Percentiles rank a stretch among this genome's conserved stretches.
Conservation (phyloP, 2,329 filamentous ascomycete genomes). For the Lachnellula subtilissima region DNA sequence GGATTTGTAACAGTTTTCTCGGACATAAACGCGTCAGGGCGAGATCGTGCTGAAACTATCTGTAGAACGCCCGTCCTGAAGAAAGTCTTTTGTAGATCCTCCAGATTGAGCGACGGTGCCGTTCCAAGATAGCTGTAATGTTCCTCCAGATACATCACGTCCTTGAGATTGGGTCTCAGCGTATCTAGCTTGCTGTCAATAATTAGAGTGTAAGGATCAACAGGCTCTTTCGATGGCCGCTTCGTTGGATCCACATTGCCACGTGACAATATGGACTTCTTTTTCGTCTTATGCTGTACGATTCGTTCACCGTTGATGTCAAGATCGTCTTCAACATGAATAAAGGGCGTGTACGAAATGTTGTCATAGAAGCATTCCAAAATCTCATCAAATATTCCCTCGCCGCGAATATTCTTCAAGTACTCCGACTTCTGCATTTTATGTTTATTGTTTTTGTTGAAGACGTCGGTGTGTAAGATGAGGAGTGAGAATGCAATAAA, state of each 20-base stretch:
- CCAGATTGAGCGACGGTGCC: constrained; percentile 68
- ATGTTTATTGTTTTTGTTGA: constrained; percentile 99
- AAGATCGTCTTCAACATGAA: constrained; percentile 90
- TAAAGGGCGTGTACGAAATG: constrained; percentile 96
- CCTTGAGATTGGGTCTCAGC: constrained; percentile 78
- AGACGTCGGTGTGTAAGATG: constrained; percentile 96
- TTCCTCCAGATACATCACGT: constrained; percentile 90
- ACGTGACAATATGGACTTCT: constrained; percentile 64
- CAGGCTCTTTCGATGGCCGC: constrained; percentile 70
- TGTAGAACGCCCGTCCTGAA: constrained; percentile 88
- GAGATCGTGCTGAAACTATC: constrained; percentile 88
- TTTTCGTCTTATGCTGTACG: constrained; percentile 65
- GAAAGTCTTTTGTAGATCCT: constrained; percentile 80
- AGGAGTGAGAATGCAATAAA: constrained; percentile 96
- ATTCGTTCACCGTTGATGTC: constrained; percentile 73
- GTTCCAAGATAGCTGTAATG: constrained; percentile 85
- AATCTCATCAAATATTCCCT: constrained; percentile 90
- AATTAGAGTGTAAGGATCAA: constrained; percentile 93
- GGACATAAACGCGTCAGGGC: constrained; percentile 91
- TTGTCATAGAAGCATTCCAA: constrained; percentile 98
- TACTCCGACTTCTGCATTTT: constrained; percentile 98
- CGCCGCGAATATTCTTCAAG: constrained; percentile 86
- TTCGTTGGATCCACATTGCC: constrained; percentile 59
- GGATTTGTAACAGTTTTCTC: constrained; percentile 82
- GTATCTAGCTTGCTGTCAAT: constrained; percentile 82